phyloP scores from a whole-genome alignment of 345 rosid genomes.

The Laguncularia racemosa region DNA sequence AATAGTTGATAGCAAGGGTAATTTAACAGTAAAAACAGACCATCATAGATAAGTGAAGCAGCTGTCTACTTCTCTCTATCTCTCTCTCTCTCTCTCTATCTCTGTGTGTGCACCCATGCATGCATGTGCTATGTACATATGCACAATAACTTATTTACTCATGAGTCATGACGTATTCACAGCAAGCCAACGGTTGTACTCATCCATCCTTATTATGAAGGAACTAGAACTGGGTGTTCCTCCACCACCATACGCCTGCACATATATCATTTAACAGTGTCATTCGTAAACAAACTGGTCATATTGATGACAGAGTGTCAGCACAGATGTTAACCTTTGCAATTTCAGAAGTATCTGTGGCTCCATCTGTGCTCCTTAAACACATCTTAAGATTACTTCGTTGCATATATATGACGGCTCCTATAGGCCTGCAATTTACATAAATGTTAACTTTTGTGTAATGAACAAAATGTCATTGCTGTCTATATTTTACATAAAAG shows the following conservation, averaged over 20 bases:
- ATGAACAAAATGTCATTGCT: neutral
- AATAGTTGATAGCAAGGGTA: too few relatives aligned
- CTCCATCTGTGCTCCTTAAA: conserved; percentile 58
- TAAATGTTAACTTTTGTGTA: neutral
- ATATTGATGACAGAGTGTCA: neutral
- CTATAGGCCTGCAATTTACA: conserved; percentile 52
- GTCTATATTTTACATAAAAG: neutral
- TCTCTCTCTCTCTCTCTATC: too few relatives aligned
- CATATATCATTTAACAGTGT: conserved; percentile 1
- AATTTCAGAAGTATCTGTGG: conserved; percentile 68
- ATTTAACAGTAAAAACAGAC: too few relatives aligned
- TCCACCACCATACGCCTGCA: conserved; percentile 93
- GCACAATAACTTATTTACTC: too few relatives aligned
- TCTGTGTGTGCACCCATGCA: too few relatives aligned
- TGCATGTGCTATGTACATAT: too few relatives aligned
- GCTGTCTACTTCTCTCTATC: too few relatives aligned
- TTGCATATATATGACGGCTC: conserved; percentile 71
- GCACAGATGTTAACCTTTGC: conserved; percentile 50
- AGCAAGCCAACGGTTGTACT: conserved; percentile 65
- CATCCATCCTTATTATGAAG: conserved; percentile 85
- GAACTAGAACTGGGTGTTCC: conserved; percentile 66
- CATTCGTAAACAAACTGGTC: neutral
- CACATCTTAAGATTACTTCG: conserved; percentile 79
- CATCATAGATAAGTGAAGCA: too few relatives aligned
- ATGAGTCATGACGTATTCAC: conserved; percentile 15